Conservation (phyloP, 768 basidiomycete genomes). For the Serpula lacrymans region DNA sequence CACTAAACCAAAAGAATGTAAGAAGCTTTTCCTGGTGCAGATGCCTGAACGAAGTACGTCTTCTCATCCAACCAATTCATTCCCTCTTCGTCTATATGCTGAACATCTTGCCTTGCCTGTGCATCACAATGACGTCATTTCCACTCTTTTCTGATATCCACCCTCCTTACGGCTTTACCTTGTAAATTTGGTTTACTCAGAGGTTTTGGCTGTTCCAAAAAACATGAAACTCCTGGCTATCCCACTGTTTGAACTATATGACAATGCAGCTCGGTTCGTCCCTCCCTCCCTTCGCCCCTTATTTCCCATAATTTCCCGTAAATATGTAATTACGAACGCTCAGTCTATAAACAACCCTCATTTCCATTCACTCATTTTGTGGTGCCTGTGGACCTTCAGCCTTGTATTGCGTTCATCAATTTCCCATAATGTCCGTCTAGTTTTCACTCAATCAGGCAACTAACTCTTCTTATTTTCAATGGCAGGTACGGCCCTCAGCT, state of each 20-base stretch:
- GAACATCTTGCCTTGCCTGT: not conserved
- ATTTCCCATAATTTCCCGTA: too few relatives aligned
- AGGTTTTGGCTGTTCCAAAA: conserved; percentile 93
- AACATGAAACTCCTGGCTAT: conserved; percentile 99
- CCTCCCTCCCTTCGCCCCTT: not conserved
- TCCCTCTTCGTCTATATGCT: conserved; percentile 2
- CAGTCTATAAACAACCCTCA: too few relatives aligned
- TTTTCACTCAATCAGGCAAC: not conserved
- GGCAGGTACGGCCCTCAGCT: conserved; percentile 88
- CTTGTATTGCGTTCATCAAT: not conserved
- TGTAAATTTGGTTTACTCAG: too few relatives aligned
- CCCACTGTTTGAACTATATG: conserved; percentile 95
- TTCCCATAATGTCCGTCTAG: conserved; percentile 4
- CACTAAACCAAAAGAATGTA: conserved; percentile 97
- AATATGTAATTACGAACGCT: too few relatives aligned
- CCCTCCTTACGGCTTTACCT: too few relatives aligned
- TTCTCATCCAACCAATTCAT: not conserved
- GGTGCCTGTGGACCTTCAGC: too few relatives aligned
- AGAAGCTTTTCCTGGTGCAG: conserved; percentile 92
- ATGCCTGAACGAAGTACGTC: conserved; percentile 90
- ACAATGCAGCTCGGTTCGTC: conserved; percentile 84
- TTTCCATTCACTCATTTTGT: too few relatives aligned
- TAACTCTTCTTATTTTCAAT: not conserved
- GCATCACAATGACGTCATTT: too few relatives aligned
- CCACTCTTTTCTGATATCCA: too few relatives aligned